A percentile compares a stretch with the other conserved stretches of the same genome.
phyloP scores from a whole-genome alignment of 2,329 filamentous ascomycete species.

The Tolypocladium endophyticum region DNA sequence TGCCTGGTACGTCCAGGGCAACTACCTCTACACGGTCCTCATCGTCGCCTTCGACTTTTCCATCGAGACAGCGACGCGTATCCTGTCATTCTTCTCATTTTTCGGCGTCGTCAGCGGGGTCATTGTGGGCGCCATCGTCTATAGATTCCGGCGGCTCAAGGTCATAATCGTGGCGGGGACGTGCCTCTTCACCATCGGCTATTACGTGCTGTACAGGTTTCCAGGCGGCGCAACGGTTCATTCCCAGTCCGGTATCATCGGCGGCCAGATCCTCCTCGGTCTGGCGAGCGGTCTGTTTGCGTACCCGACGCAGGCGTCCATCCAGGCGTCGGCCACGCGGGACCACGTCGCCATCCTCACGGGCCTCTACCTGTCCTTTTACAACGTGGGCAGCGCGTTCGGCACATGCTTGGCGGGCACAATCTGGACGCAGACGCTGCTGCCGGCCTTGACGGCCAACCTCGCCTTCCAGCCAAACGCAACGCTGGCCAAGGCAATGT shows the following conservation, averaged over 20 bases:
- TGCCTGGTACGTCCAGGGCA: conserved; percentile 46
- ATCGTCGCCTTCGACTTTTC: conserved; percentile 47
- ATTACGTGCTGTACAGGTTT: conserved; percentile 43
- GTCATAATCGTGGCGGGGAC: conserved; percentile 48
- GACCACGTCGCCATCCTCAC: conserved; percentile 28
- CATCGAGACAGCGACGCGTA: conserved; percentile 42
- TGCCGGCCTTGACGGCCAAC: conserved; percentile 17
- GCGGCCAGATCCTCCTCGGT: conserved; percentile 45
- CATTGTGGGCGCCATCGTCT: conserved; percentile 39
- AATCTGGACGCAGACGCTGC: conserved; percentile 31
- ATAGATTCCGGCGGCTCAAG: conserved; percentile 42
- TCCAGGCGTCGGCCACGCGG: conserved; percentile 25
- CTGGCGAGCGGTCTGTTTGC: conserved; percentile 48
- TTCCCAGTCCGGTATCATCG: conserved; percentile 40
- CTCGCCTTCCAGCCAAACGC: conserved; percentile 22
- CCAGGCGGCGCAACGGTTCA: conserved; percentile 33
- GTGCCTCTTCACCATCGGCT: conserved; percentile 42
- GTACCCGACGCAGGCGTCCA: conserved; percentile 28
- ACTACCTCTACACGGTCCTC: conserved; percentile 50
- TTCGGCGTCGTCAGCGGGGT: conserved; percentile 44
- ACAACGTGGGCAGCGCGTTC: conserved; percentile 29
- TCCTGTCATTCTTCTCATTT: conserved; percentile 43
- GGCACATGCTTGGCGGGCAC: conserved; percentile 29
- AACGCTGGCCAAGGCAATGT: conserved; percentile 23
- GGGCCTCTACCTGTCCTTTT: conserved; percentile 27